Conservation (phyloP, 148 eudicot genomes). For the Rhododendron mucronatum region DNA sequence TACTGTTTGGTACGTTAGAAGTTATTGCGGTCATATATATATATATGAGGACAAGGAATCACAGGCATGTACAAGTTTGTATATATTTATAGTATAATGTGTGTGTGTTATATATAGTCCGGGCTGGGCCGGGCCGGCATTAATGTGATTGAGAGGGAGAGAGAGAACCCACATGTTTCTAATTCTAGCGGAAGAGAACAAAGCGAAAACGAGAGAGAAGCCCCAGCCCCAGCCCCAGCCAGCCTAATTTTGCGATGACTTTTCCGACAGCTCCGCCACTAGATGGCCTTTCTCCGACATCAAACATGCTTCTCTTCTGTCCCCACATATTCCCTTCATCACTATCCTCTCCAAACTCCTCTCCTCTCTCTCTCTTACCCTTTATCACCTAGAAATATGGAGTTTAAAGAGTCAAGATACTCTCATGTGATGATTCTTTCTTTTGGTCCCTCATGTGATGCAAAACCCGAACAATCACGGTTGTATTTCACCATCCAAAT, state of each 20-base stretch:
- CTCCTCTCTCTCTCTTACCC: too few species aligned
- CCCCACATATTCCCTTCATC: too few species aligned
- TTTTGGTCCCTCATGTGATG: too few species aligned
- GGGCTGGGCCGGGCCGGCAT: not conserved
- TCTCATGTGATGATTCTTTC: too few species aligned
- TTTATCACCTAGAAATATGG: too few species aligned
- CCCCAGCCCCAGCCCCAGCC: not conserved
- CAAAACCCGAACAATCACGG: too few species aligned
- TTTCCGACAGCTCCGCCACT: constrained; percentile 14
- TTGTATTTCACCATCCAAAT: too few species aligned
- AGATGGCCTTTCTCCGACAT: constrained; percentile 7
- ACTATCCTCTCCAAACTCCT: too few species aligned
- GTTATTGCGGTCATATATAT: not conserved
- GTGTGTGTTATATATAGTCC: not conserved
- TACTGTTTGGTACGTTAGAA: not conserved
- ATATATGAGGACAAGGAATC: not conserved
- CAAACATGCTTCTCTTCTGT: not conserved
- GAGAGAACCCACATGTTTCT: constrained; percentile 30
- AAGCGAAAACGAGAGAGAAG: constrained; percentile 13
- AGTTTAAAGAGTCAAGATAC: too few species aligned
- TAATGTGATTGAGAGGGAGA: too few species aligned
- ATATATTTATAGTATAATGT: not conserved
- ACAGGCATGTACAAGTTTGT: not conserved
- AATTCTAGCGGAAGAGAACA: constrained; percentile 27
- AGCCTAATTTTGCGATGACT: not conserved